Evolutionary conservation across 345 rosid genomes (phyloP).

Genomic region (Eucalyptus sp.): DNA sequence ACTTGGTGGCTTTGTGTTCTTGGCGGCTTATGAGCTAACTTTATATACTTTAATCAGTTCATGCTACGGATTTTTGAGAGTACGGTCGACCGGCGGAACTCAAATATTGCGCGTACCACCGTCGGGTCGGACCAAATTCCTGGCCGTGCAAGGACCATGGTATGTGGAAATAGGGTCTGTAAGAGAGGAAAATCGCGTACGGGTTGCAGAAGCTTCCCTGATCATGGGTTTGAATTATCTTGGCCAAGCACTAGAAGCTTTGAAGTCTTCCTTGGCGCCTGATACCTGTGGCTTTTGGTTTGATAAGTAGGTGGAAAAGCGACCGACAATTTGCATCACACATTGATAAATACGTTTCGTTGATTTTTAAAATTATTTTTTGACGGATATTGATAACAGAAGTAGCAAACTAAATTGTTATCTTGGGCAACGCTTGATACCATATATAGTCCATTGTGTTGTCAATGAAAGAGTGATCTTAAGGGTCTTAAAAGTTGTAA

Average conservation of each 20-base stretch:
- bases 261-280: neutral
- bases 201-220: neutral
- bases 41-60: neutral
- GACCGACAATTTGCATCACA: neutral
- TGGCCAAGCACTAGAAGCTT: neutral
- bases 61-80: neutral
- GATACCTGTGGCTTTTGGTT: neutral
- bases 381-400: neutral
- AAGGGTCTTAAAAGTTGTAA: neutral
- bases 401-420: neutral
- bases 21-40: neutral
- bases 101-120: neutral
- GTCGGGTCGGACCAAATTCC: neutral
- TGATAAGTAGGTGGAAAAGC: neutral
- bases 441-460: neutral
- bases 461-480: neutral
- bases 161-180: neutral
- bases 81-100: neutral
- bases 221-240: neutral
- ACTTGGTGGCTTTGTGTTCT: neutral
- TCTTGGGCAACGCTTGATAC: neutral
- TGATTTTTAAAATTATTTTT: neutral
- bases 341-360: neutral
- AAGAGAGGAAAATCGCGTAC: neutral
- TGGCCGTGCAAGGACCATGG: neutral